phyloP scores from a whole-genome alignment of 225 moss, liverwort and hornwort species.

The Lunularia cruciata region DNA sequence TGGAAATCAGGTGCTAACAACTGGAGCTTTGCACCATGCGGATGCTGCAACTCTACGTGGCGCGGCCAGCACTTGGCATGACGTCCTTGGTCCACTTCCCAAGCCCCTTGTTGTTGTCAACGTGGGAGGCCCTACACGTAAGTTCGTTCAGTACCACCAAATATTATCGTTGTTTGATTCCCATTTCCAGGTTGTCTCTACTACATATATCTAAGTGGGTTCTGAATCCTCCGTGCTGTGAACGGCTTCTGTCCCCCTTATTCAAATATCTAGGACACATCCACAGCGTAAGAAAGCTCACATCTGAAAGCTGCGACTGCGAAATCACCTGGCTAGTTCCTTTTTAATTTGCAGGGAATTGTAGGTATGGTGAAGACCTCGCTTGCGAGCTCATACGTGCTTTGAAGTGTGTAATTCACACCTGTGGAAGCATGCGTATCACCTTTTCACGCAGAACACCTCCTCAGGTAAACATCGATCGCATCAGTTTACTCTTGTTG shows the following conservation, averaged over 20 bases:
- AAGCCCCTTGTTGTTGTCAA: conserved; percentile 87
- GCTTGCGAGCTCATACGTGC: conserved; percentile 78
- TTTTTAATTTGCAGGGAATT: conserved; percentile 62
- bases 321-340: neutral
- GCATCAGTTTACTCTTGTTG: too few species aligned
- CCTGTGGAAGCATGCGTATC: conserved; percentile 85
- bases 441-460: conserved; percentile 86
- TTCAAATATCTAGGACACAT: neutral
- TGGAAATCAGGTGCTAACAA: conserved; percentile 67
- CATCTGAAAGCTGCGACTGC: neutral
- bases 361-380: conserved; percentile 86
- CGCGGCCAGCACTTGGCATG: conserved; percentile 82
- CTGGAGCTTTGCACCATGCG: conserved; percentile 92
- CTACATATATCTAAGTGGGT: too few species aligned
- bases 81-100: conserved; percentile 71
- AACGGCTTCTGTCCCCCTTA: too few species aligned
- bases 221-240: too few species aligned
- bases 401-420: conserved; percentile 66
- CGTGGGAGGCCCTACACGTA: conserved; percentile 87
- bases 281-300: neutral
- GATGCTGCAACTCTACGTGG: conserved; percentile 80
- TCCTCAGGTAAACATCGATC: conserved; percentile 48
- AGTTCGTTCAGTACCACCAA: conserved; percentile 15
- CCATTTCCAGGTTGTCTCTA: too few species aligned
- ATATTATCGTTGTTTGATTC: too few species aligned